Base-by-base conservation (phyloP, 2,329 filamentous ascomycete species). In the Tolypocladium tropicale region DNA sequence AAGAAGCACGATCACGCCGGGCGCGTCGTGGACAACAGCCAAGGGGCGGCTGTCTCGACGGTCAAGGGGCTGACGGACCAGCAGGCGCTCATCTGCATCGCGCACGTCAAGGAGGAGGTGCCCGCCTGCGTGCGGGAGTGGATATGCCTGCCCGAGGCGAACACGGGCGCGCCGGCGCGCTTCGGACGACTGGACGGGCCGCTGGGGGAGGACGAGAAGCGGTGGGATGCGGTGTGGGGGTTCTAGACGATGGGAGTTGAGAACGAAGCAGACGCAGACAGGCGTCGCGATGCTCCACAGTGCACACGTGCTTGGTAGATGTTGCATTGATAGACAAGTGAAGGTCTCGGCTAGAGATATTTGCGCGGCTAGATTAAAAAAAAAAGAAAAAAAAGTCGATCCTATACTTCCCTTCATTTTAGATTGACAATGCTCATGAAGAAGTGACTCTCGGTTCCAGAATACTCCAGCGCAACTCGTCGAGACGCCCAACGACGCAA, bases 51-150 rank as follows among this genome's bases (percentile, higher is more conserved):
- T 6, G 14, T 3, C 16, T 2, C 4, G 1, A 76, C 71, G 25
- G 72, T 93, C 5, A 66, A 65, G 1, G 90, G 90, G 0, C 71
- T 96, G 56, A 78, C 78, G 2, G 75, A 83, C 0, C 70, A 82
- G 25, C 93, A 97, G 72, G 91, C 91, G 0, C 73, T 99, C 55
- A 80, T 97, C n/a, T 90, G 92, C 60, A 93, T 97, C 58, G 94
- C 90, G 59, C 94, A 99, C 72, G 79, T 93, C 58, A 85, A 85
- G 59, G 91, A 96, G 64, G 94, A 99, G 70, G 88, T 97, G 11
- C 94, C 94, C 0, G 85, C 86, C 53, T 86, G 85, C 61, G 81
- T 96, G 28, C 76, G 90, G 51, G 84, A 95, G 67, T 97, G 89
- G 87, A 77, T 97, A 53, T 92, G 89, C 68, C 75, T 96, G 33